Evolutionary conservation across 495 filamentous ascomycete species (phyloP).

Genomic region (Aspergillus ostianus): DNA sequence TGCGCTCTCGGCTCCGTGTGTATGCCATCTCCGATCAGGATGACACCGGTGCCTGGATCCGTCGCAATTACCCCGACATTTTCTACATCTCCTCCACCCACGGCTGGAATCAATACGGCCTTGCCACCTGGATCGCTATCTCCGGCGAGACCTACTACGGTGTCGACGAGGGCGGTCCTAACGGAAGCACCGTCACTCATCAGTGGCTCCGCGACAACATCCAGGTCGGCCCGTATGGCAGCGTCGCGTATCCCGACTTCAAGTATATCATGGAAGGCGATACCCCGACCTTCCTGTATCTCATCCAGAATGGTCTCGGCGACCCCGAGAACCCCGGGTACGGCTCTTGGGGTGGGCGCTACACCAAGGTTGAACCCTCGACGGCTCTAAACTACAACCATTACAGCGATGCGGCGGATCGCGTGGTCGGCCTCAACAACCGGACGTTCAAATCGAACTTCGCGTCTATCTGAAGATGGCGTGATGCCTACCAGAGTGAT

Average conservation of each 20-base stretch:
- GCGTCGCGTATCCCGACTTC: slow-evolving; percentile 33
- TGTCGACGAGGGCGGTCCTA: slow-evolving; percentile 40
- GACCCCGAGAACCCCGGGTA: slow-evolving; percentile 33
- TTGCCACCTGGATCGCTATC: slow-evolving; percentile 47
- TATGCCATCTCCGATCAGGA: slow-evolving; percentile 50
- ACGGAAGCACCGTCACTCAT: slow-evolving; percentile 29
- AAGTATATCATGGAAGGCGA: slow-evolving; percentile 44
- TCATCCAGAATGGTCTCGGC: slow-evolving; percentile 44
- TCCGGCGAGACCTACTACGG: slow-evolving; percentile 37
- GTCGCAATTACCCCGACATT: slow-evolving; percentile 37
- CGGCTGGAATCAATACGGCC: slow-evolving; percentile 41
- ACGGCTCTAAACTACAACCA: slow-evolving; percentile 28
- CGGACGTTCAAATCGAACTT: slow-evolving; percentile 25
- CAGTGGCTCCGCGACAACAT: slow-evolving; percentile 42
- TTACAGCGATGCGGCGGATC: slow-evolving; percentile 33
- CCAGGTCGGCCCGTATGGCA: slow-evolving; percentile 41
- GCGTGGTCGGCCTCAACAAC: slow-evolving; percentile 28
- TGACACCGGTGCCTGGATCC: slow-evolving; percentile 44
- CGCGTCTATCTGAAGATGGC: slow-evolving; percentile 47
- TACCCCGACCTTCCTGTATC: slow-evolving; percentile 42
- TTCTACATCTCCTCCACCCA: slow-evolving; percentile 44
- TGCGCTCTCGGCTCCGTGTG: slow-evolving; percentile 36
- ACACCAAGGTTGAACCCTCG: neutral
- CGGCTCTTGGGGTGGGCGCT: slow-evolving; percentile 13
- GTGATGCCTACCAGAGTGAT: slow-evolving; percentile 43